A percentile compares a stretch with the other conserved stretches of the same genome.
phyloP scores from a whole-genome alignment of 208 protist species.

The Trypanosoma grayi region DNA sequence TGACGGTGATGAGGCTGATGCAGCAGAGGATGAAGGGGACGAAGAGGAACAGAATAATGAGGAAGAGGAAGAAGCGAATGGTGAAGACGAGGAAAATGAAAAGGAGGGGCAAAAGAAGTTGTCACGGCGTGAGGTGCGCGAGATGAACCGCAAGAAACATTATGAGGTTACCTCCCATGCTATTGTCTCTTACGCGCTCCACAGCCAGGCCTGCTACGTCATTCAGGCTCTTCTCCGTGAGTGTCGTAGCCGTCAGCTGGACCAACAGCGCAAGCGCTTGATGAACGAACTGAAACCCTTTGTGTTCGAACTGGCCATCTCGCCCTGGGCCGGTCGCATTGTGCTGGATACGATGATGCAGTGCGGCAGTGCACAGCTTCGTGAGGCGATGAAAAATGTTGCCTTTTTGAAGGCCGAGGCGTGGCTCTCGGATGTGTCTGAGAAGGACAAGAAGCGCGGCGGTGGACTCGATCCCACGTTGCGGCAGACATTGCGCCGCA shows the following conservation, averaged over 20 bases:
- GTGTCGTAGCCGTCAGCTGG: constrained; percentile 54
- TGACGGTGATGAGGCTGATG: constrained; percentile 2
- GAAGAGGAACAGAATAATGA: constrained; percentile 28
- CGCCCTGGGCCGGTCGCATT: constrained; percentile 83
- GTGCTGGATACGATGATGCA: constrained; percentile 84
- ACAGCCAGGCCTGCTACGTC: constrained; percentile 79
- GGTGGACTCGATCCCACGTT: constrained; percentile 67
- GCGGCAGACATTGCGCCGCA: constrained; percentile 65
- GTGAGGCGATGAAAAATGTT: constrained; percentile 78
- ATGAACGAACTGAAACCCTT: constrained; percentile 87
- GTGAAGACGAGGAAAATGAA: constrained; percentile 18
- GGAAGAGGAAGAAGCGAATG: constrained; percentile 36
- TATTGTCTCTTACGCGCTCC: constrained; percentile 73
- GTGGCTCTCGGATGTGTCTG: constrained; percentile 70
- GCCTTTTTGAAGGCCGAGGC: constrained; percentile 79
- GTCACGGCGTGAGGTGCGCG: constrained; percentile 54
- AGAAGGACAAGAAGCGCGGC: constrained; percentile 41
- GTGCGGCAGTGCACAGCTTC: constrained; percentile 57
- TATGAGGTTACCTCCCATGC: constrained; percentile 60
- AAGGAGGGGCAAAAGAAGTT: constrained; percentile 17
- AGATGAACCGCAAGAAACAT: constrained; percentile 58
- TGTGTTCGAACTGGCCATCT: constrained; percentile 80
- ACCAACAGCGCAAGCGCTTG: constrained; percentile 54
- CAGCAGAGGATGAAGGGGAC: constrained; percentile 26
- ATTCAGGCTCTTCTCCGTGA: constrained; percentile 79